These are phyloP conservation scores for Tilletia horrida DNA, from an alignment of 1,284 basidiomycete species.

Conservation along the genomic window DNA sequence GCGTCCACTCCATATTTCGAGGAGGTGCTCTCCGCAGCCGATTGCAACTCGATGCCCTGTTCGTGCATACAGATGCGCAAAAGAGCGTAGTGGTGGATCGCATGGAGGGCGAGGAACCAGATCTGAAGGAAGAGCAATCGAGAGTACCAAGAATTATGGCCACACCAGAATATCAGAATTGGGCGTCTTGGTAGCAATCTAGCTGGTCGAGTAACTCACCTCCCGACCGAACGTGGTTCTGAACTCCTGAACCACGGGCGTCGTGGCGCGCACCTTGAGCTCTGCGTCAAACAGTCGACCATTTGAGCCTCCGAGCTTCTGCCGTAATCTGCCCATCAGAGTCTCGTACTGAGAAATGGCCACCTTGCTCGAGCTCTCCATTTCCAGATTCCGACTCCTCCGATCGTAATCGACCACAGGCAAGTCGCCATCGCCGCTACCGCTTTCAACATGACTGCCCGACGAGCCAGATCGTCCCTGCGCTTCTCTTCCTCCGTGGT, in stretches of 20 bases:
- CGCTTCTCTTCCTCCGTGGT: background rate
- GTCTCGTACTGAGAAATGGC: constrained; percentile 35
- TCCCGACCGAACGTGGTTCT: constrained; percentile 24
- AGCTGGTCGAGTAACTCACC: constrained; percentile 19
- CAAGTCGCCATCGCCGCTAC: constrained; percentile 5
- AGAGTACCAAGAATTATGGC: background rate
- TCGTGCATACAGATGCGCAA: constrained; percentile 38
- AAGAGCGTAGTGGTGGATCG: constrained; percentile 50
- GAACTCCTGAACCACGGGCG: constrained; percentile 31
- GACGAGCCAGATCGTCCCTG: background rate
- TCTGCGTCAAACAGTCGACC: constrained; percentile 24
- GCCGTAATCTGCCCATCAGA: constrained; percentile 26
- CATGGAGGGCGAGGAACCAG: constrained; percentile 49
- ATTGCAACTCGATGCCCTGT: constrained; percentile 10
- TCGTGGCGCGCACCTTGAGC: constrained; percentile 39
- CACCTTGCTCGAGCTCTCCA: constrained; percentile 31
- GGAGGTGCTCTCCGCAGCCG: background rate
- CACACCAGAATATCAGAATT: background rate
- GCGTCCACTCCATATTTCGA: constrained; percentile 29
- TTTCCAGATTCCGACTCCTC: constrained; percentile 27
- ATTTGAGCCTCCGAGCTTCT: constrained; percentile 27
- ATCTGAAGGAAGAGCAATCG: constrained; percentile 22
- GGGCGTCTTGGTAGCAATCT: background rate
- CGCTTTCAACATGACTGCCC: no score
- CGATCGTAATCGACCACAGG: constrained; percentile 42